Percentiles rank a stretch among this genome's conserved stretches.
These are phyloP conservation scores for Parasitella parasitica DNA, from an alignment of 371 early-diverging fungal species.

Conservation along the genomic window DNA sequence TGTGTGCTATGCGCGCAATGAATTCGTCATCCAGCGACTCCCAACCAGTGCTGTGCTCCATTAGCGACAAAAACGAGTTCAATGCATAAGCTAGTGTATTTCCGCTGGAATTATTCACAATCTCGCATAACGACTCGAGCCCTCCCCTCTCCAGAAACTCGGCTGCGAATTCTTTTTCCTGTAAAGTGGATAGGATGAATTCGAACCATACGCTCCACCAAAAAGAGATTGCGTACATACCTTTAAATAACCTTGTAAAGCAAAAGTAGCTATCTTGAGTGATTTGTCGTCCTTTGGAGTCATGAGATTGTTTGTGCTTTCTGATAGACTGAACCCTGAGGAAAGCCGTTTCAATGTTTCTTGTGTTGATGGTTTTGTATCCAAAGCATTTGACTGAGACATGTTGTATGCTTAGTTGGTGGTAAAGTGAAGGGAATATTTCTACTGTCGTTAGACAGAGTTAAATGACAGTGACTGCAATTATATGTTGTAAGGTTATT, in stretches of 20 bases:
- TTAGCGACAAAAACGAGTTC: slow-evolving; percentile 62
- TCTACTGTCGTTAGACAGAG: not conserved
- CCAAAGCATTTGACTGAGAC: slow-evolving; percentile 30
- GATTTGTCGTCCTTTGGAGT: slow-evolving; percentile 54
- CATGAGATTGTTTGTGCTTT: slow-evolving; percentile 13
- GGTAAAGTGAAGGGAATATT: not conserved
- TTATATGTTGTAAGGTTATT: too few relatives aligned
- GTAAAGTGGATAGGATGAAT: not conserved
- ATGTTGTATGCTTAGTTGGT: not conserved
- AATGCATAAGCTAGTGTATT: slow-evolving; percentile 77
- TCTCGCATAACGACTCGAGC: slow-evolving; percentile 58
- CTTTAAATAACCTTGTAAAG: slow-evolving; percentile 67
- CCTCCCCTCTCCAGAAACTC: slow-evolving; percentile 70
- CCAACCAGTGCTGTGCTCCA: slow-evolving; percentile 72
- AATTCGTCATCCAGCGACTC: slow-evolving; percentile 55
- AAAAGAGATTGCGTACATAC: too few relatives aligned
- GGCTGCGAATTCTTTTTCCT: slow-evolving; percentile 76
- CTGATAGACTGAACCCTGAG: slow-evolving; percentile 27
- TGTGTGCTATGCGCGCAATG: slow-evolving; percentile 56
- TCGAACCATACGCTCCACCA: too few relatives aligned
- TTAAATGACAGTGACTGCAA: slow-evolving; percentile 1
- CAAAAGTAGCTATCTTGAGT: slow-evolving; percentile 64
- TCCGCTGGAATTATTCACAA: slow-evolving; percentile 57
- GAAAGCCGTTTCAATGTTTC: slow-evolving; percentile 50
- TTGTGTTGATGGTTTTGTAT: slow-evolving; percentile 37